A percentile compares a stretch with the other conserved stretches of the same genome.
Evolutionary conservation across 2,329 filamentous ascomycete species (phyloP).

Genomic region (Myotisia sp.): DNA sequence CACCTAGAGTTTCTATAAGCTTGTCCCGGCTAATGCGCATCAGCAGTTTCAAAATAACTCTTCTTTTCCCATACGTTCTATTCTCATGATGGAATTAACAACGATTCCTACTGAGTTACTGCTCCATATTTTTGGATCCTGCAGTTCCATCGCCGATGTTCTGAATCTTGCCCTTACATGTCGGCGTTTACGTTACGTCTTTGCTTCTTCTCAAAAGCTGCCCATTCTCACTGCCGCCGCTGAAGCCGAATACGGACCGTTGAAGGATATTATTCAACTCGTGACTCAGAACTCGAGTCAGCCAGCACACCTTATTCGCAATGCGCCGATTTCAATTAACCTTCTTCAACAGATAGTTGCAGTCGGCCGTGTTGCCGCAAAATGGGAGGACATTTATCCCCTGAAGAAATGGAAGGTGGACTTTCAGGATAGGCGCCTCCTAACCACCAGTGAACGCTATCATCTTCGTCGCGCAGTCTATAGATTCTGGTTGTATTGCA

Average conservation of each 20-base stretch:
- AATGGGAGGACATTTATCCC: slow-evolving; percentile 48
- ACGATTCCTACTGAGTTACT: slow-evolving; percentile 45
- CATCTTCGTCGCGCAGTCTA: slow-evolving; percentile 44
- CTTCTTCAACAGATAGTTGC: slow-evolving; percentile 42
- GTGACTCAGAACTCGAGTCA: slow-evolving; percentile 48
- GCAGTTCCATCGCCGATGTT: slow-evolving; percentile 39
- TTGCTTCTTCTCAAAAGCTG: slow-evolving; percentile 40
- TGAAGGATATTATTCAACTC: slow-evolving; percentile 45
- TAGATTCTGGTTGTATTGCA: slow-evolving; percentile 45
- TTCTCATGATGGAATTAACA: slow-evolving; percentile 38
- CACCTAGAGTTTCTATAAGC: not conserved
- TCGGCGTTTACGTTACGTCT: slow-evolving; percentile 40
- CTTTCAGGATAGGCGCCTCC: slow-evolving; percentile 40
- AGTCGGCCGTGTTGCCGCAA: slow-evolving; percentile 40
- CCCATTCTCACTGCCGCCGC: slow-evolving; percentile 40
- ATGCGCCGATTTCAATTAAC: slow-evolving; percentile 40
- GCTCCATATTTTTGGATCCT: slow-evolving; percentile 42
- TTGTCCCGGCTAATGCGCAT: slow-evolving; percentile 2
- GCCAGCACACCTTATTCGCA: slow-evolving; percentile 40
- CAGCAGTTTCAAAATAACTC: too few relatives aligned
- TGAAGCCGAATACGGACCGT: slow-evolving; percentile 43
- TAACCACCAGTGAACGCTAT: slow-evolving; percentile 37
- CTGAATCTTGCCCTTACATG: slow-evolving; percentile 42
- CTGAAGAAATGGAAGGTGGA: slow-evolving; percentile 49
- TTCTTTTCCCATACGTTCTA: not conserved